Evolutionary conservation across 345 rosid species (phyloP).

Genomic region (Hypericum androsaemum): DNA sequence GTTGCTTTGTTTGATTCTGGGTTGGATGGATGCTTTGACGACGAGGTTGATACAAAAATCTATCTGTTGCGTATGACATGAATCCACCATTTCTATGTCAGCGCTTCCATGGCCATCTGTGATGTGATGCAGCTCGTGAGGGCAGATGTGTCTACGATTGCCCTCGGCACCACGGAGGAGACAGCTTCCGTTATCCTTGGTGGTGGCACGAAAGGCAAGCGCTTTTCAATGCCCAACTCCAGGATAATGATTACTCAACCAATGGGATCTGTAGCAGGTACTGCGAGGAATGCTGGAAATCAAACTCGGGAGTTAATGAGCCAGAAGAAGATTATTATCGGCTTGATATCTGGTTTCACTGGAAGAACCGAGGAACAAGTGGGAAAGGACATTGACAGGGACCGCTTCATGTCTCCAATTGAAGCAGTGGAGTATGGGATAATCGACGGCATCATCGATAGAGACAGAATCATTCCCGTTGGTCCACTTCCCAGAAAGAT

Average conservation of each 20-base stretch:
- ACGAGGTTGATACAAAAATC: background rate
- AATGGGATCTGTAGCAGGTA: slow-evolving; percentile 87
- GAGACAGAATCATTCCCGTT: slow-evolving; percentile 74
- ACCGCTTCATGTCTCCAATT: slow-evolving; percentile 84
- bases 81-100: slow-evolving; percentile 19
- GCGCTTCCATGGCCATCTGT: slow-evolving; percentile 93
- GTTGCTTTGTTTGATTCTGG: too few relatives aligned
- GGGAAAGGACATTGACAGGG: slow-evolving; percentile 66
- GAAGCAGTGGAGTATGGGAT: slow-evolving; percentile 92
- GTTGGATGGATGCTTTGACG: background rate
- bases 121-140: slow-evolving; percentile 85
- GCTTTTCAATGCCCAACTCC: slow-evolving; percentile 89
- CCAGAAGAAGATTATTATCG: slow-evolving; percentile 59
- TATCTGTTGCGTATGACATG: background rate
- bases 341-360: slow-evolving; percentile 60
- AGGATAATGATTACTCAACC: slow-evolving; percentile 96
- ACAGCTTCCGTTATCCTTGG: slow-evolving; percentile 90
- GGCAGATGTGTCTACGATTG: slow-evolving; percentile 84
- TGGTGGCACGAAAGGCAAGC: slow-evolving; percentile 91
- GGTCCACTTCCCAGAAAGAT: slow-evolving; percentile 75
- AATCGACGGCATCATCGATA: slow-evolving; percentile 86
- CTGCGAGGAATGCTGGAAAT: slow-evolving; percentile 72
- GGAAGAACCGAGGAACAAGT: slow-evolving; percentile 78
- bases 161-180: slow-evolving; percentile 82
- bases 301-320: slow-evolving; percentile 88